These are phyloP conservation scores for Candida sonorensis DNA, from an alignment of 805 yeast species.

Conservation along the genomic window DNA sequence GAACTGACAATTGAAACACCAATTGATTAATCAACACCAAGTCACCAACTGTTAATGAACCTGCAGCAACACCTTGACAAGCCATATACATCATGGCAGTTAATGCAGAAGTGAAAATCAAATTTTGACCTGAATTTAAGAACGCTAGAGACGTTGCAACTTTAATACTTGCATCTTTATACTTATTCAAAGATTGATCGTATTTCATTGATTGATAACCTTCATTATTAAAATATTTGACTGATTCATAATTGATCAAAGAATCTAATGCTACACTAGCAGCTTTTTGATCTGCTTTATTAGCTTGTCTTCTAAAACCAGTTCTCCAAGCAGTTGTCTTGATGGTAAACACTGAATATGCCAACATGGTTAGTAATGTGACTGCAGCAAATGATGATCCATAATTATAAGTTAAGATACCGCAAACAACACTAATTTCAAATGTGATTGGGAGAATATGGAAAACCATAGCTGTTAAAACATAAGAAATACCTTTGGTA, in stretches of 20 bases:
- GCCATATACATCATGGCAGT: conserved; percentile 99
- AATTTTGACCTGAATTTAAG: conserved; percentile 71
- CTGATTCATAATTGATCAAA: conserved; percentile 88
- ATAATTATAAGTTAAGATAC: conserved; percentile 87
- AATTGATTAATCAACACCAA: conserved; percentile 90
- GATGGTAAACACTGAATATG: conserved; percentile 82
- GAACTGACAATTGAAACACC: conserved; percentile 93
- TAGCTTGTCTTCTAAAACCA: conserved; percentile 79
- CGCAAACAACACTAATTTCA: conserved; percentile 90
- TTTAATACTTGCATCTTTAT: conserved; percentile 69
- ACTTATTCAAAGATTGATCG: conserved; percentile 62
- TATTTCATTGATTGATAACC: conserved; percentile 71
- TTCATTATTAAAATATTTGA: conserved; percentile 92
- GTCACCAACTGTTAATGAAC: conserved; percentile 86
- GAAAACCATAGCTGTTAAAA: conserved; percentile 93
- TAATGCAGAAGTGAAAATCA: conserved; percentile 79
- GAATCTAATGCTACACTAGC: conserved; percentile 93
- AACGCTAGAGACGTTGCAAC: conserved; percentile 82
- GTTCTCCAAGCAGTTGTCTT: conserved; percentile 96
- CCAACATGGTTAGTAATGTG: conserved; percentile 80
- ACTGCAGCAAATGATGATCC: conserved; percentile 87
- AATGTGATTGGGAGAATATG: conserved; percentile 90
- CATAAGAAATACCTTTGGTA: conserved; percentile 93
- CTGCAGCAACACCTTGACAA: conserved; percentile 82
- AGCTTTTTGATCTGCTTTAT: conserved; percentile 91